These are phyloP conservation scores for Lodderomyces metapsilosis DNA, from an alignment of 1,139 yeast species.

Conservation along the genomic window DNA sequence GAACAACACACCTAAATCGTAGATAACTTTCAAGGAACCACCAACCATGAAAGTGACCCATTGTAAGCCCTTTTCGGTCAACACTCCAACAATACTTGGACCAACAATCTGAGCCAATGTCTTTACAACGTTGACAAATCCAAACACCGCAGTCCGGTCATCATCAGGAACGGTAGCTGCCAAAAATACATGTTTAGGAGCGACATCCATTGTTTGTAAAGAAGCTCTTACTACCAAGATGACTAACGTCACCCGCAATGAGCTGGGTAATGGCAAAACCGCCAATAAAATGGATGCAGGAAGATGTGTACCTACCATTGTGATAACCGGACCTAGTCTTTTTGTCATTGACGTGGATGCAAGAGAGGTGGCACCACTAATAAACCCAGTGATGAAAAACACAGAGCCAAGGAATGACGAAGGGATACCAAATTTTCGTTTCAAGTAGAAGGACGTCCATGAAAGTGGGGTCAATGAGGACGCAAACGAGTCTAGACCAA, in stretches of 20 bases:
- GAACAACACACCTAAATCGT: conserved; percentile 40
- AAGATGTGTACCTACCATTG: conserved; percentile 46
- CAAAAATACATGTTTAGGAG: conserved; percentile 44
- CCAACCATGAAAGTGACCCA: conserved; percentile 42
- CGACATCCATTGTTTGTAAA: conserved; percentile 45
- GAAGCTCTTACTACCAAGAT: conserved; percentile 34
- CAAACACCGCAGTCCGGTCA: conserved; percentile 39
- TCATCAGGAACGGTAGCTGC: conserved; percentile 37
- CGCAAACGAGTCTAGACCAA: conserved; percentile 45
- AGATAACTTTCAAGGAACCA: conserved; percentile 35
- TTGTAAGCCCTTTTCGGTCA: conserved; percentile 30
- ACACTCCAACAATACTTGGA: conserved; percentile 37
- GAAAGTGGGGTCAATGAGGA: conserved; percentile 44
- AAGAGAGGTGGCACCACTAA: conserved; percentile 42
- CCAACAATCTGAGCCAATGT: conserved; percentile 40
- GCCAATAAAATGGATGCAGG: conserved; percentile 42
- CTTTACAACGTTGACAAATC: conserved; percentile 42
- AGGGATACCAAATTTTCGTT: conserved; percentile 31
- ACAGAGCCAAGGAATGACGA: conserved; percentile 38
- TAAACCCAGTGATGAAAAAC: conserved; percentile 37
- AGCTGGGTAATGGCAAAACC: conserved; percentile 35
- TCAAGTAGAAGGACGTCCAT: conserved; percentile 45
- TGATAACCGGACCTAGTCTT: conserved; percentile 41
- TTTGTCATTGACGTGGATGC: conserved; percentile 43
- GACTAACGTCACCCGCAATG: conserved; percentile 27